Evolutionary conservation across 768 basidiomycete genomes (phyloP).

Genomic region (Boletus edulis): DNA sequence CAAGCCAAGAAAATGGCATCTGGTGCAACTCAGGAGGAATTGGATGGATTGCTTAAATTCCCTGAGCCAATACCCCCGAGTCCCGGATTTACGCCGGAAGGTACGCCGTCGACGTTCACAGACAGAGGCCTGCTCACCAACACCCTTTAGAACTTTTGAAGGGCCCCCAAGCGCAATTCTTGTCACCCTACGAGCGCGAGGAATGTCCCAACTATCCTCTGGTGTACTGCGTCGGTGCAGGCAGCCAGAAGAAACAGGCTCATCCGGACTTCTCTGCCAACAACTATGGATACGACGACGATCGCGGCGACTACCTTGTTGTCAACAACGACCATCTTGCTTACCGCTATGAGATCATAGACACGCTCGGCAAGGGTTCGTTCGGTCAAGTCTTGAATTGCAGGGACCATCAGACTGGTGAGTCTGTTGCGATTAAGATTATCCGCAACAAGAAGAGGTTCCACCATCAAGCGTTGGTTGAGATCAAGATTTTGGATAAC

Average conservation of each 20-base stretch:
- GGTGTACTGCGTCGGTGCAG: conserved; percentile 79
- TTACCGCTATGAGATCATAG: conserved; percentile 94
- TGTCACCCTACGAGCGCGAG: conserved; percentile 87
- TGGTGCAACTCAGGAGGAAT: conserved; percentile 81
- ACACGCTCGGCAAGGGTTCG: conserved; percentile 94
- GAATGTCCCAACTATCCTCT: conserved; percentile 87
- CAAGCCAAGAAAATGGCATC: conserved; percentile 83
- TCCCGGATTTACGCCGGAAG: conserved; percentile 60
- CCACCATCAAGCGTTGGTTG: conserved; percentile 97
- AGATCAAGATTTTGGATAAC: conserved; percentile 97
- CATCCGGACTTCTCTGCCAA: conserved; percentile 69
- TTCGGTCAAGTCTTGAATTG: conserved; percentile 97
- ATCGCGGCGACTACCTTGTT: conserved; percentile 94
- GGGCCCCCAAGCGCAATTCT: conserved; percentile 60
- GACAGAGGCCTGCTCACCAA: conserved; percentile 6
- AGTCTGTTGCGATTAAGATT: conserved; percentile 98
- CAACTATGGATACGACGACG: conserved; percentile 97
- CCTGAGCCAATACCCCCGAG: conserved; percentile 84
- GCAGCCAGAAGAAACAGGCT: conserved; percentile 82
- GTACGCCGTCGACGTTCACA: conserved; percentile 43
- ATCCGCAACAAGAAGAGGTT: conserved; percentile 99
- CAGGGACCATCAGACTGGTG: conserved; percentile 91
- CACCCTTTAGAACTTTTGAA: conserved; percentile 56
- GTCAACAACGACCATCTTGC: conserved; percentile 90
- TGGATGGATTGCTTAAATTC: conserved; percentile 87